Base-by-base conservation (phyloP, 1,284 basidiomycete species). In the Inonotus obliquus region DNA sequence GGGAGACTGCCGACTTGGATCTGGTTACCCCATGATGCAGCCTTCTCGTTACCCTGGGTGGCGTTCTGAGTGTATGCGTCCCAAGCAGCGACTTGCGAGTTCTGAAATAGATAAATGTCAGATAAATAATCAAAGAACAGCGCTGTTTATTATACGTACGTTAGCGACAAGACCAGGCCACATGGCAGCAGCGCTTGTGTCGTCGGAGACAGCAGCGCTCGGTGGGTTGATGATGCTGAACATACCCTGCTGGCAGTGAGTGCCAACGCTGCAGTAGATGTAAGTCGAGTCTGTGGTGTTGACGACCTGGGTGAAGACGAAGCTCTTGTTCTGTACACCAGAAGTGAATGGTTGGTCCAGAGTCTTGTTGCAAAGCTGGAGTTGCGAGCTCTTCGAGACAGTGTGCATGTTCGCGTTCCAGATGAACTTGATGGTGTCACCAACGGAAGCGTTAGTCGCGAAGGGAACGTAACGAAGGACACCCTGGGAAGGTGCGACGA, bases 171-270 rank as follows among this genome's bases (percentile, higher is more conserved):
- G 73, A 27, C 73, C 58, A 53, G 73, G 65, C 73, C 87, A 83
- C 79, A 84, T 83, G 59, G 67, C 71, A 49, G 73, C 73, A 41
- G 84, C 76, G 47, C 84, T 84, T 14, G 77, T 72, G 62, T 61
- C 17, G 9, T 77, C 69, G 57, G 76, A 67, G 59, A 71, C 73
- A 57, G 72, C 69, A 35, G 76, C 76, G 67, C 74, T 81, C 14
- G 82, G 79, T 29, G 86, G 83, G 79, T 90, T 90, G 70, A 89
- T 83, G 75, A 89, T 82, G 76, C 87, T 88, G 72, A 89, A 91
- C 88, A 91, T 91, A 67, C 89, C 89, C 79, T 87, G 85, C 71
- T 84, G 74, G 70, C 87, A 91, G 71, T 91, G 88, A 61, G 67
- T 74, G 57, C 85, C 81, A 54, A 82, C 81, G 62, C 76, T 84